Evolutionary conservation across 495 filamentous ascomycete genomes (phyloP), one percentile per base, ranked within the genome.

Genomic region (Chaetomium cochliodes): DNA sequence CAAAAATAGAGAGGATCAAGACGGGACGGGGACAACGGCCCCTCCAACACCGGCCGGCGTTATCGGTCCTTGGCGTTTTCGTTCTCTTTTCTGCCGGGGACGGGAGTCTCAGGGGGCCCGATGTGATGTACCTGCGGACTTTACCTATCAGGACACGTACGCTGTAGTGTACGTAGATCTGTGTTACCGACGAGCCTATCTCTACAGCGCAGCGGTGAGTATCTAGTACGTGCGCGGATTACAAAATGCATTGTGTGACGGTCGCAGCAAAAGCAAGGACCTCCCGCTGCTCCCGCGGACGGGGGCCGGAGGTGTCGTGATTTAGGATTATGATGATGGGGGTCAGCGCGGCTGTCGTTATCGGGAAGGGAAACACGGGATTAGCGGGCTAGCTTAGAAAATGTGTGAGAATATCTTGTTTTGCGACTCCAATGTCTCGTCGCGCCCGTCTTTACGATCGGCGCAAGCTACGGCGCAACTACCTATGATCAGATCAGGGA

Each of bases 221-320:
- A 50, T 6, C 20, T 20, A 4, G n/a, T 50, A 50, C 46, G 20
- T 50, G 46, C 18, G 18, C 46, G n/a, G 51, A n/a, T 54, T 33
- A 54, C 51, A 30, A 51, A 51, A n/a, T n/a, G 5, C 15, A n/a
- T 25, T 30, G 46, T 50, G 18, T 18, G 1, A 54, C 51, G 25
- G 12, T 33, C n/a, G n/a, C n/a, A 54, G 54, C 33, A 42, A 18
- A 25, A 57, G 33, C 8, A 41, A 37, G 54, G n/a, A 25, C 33
- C 54, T 57, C 54, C 54, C n/a, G 54, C 37, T 42, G 33, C 22
- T 42, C 42, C 54, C 54, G 54, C 54, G 33, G 54, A 23, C n/a
- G 20, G 23, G 2, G 30, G 37, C 25, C 54, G 33, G 54, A 57
- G 15, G 57, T 47, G 49, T 26, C 49, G 22, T 15, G 23, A 26